Percentiles rank a stretch among this genome's conserved stretches.
Conservation (phyloP, 306 rosid genomes). For the Lablab purpureus region DNA sequence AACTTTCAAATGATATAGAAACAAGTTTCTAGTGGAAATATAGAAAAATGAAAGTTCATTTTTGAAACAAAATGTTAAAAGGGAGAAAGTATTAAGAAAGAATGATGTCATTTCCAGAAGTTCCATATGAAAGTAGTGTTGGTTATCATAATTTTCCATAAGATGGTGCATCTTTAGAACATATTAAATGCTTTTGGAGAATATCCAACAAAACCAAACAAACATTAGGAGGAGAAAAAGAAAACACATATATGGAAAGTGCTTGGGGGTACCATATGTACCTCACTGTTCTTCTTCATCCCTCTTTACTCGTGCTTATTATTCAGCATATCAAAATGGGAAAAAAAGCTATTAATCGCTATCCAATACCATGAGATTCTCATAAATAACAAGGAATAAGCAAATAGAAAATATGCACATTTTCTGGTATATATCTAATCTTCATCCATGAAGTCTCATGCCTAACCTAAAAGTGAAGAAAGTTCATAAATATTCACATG, state of each 20-base stretch:
- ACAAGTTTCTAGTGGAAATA: too few relatives aligned
- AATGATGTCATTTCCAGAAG: too few relatives aligned
- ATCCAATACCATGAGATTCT: not conserved
- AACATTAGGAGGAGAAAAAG: slow-evolving; percentile 32
- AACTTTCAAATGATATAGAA: too few relatives aligned
- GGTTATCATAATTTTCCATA: not conserved
- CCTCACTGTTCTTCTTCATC: not conserved
- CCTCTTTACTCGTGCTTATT: not conserved
- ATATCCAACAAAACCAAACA: slow-evolving; percentile 3
- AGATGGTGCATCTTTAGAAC: not conserved
- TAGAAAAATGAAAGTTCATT: too few relatives aligned
- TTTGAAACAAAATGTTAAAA: too few relatives aligned
- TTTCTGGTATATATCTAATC: slow-evolving; percentile 44
- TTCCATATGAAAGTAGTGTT: too few relatives aligned
- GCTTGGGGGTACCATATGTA: slow-evolving; percentile 4
- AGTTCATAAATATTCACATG: slow-evolving; percentile 41
- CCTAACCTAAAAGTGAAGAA: not conserved
- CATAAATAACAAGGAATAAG: not conserved
- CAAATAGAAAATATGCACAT: not conserved
- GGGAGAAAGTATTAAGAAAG: too few relatives aligned
- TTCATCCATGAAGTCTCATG: slow-evolving; percentile 5
- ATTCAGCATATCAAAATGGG: not conserved
- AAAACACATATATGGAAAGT: slow-evolving; percentile 34
- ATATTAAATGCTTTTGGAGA: not conserved
- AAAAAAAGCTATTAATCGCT: not conserved